Evolutionary conservation across 306 rosid genomes (phyloP).

Genomic region (Trifolium subterraneum): DNA sequence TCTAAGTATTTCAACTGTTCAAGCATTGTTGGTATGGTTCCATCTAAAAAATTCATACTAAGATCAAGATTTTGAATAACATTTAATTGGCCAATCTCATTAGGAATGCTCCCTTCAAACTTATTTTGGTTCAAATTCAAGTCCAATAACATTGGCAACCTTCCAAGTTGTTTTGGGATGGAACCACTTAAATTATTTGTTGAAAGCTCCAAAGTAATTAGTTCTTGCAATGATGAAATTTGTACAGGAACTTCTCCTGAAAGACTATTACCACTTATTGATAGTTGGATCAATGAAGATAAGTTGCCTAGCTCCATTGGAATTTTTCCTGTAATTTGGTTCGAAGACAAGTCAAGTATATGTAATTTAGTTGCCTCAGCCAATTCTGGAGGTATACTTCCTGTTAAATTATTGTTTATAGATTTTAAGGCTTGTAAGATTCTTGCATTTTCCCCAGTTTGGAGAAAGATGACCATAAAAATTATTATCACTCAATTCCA

Average conservation of each 20-base stretch:
- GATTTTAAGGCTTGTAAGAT: too few species aligned
- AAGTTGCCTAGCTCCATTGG: not conserved
- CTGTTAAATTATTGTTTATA: too few species aligned
- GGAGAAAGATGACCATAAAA: too few species aligned
- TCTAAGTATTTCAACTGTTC: not conserved
- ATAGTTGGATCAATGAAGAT: not conserved
- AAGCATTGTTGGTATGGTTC: not conserved
- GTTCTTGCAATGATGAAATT: not conserved
- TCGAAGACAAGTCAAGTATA: too few species aligned
- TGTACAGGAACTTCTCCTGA: not conserved
- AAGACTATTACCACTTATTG: not conserved
- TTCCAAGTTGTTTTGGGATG: not conserved
- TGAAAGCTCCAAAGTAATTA: not conserved
- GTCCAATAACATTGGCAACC: not conserved
- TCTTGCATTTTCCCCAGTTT: too few species aligned
- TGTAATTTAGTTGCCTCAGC: too few species aligned
- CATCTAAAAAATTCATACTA: not conserved
- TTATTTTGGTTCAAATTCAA: constrained; percentile 1
- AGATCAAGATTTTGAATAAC: not conserved
- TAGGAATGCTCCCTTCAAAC: not conserved
- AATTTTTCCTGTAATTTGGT: not conserved
- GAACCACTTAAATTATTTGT: not conserved
- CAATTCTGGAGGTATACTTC: too few species aligned
- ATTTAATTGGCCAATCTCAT: not conserved
- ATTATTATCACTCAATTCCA: too few species aligned